Percentiles rank a stretch among this genome's conserved stretches.
Conservation (phyloP, 2,329 filamentous ascomycete species). For the Fusarium tuaranense region DNA sequence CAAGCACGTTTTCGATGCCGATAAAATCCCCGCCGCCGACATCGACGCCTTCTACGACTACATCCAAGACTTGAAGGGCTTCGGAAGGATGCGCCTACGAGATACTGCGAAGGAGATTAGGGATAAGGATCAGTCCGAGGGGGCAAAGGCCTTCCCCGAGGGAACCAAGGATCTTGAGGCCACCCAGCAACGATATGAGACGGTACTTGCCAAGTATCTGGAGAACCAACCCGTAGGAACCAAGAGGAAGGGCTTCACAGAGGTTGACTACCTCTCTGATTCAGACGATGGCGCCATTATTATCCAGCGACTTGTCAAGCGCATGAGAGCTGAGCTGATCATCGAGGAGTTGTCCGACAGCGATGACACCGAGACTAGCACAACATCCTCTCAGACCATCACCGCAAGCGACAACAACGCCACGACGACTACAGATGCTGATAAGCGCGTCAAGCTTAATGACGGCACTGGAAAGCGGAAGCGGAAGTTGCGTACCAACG, state of each 20-base stretch:
- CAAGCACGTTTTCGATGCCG: slow-evolving; percentile 81
- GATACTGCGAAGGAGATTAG: slow-evolving; percentile 74
- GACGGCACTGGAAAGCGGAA: slow-evolving; percentile 63
- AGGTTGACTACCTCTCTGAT: slow-evolving; percentile 63
- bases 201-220: slow-evolving; percentile 64
- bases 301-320: slow-evolving; percentile 68
- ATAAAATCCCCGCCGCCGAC: slow-evolving; percentile 77
- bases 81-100: slow-evolving; percentile 75
- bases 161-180: slow-evolving; percentile 61
- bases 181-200: slow-evolving; percentile 65
- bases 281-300: slow-evolving; percentile 63
- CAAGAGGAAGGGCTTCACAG: slow-evolving; percentile 65
- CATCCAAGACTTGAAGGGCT: slow-evolving; percentile 82
- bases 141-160: slow-evolving; percentile 61
- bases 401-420: slow-evolving; percentile 44
- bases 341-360: slow-evolving; percentile 65
- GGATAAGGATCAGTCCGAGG: slow-evolving; percentile 65
- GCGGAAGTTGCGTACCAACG: slow-evolving; percentile 63
- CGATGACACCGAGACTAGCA: slow-evolving; percentile 54
- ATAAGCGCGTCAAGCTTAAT: slow-evolving; percentile 57
- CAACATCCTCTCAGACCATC: slow-evolving; percentile 47
- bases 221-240: slow-evolving; percentile 49
- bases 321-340: slow-evolving; percentile 72
- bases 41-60: slow-evolving; percentile 80
- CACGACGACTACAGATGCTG: slow-evolving; percentile 44